Base-by-base conservation (phyloP, 495 filamentous ascomycete species). In the Sordaria brevicollis region DNA sequence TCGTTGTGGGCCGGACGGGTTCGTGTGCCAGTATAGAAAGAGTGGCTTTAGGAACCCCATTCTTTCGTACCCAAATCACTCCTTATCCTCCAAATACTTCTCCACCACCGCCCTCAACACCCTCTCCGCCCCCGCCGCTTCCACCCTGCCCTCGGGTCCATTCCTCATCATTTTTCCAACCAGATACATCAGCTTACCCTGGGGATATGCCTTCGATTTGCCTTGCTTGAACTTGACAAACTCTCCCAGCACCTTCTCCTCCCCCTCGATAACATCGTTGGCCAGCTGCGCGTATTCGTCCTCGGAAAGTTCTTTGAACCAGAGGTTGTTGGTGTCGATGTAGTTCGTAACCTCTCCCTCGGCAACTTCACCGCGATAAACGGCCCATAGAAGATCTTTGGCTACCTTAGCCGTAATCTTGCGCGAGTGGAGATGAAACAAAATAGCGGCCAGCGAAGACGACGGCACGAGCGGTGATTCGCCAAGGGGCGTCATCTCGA, bases 121-220 rank as follows among this genome's bases (percentile, higher is more conserved):
- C 70, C 79, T 81, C 81, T 91, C 89, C 0, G 93, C 96, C 71
- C 84, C 87, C 66, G 80, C 83, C 6, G 94, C 89, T 79, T 96
- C 90, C 36, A 97, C 89, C 5, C 87, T 89, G 37, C 93, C 91
- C 73, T 92, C 89, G 35, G 87, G 87, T 8, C 92, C 90, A 38
- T 82, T 80, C 65, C 87, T 85, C 86, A 99, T 93, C 92, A 97
- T 95, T 80, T 91, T 90, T 19, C 95, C 95, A 5, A 99, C 89
- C 71, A 98, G 89, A 79, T 90, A 97, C 74, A 89, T 90, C 35
- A 96, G 79, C 79, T 97, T 96, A 3, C 91, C 90, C 65, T 85
- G 82, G 5, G 79, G 83, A 66, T 88, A 84, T 0, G 57, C 74
- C 68, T 76, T 78, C 35, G 37, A 70, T 69, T 75, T 77, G 29